Conservation (phyloP, 2,329 filamentous ascomycete species). For the Scopulariopsis brevicaulis region DNA sequence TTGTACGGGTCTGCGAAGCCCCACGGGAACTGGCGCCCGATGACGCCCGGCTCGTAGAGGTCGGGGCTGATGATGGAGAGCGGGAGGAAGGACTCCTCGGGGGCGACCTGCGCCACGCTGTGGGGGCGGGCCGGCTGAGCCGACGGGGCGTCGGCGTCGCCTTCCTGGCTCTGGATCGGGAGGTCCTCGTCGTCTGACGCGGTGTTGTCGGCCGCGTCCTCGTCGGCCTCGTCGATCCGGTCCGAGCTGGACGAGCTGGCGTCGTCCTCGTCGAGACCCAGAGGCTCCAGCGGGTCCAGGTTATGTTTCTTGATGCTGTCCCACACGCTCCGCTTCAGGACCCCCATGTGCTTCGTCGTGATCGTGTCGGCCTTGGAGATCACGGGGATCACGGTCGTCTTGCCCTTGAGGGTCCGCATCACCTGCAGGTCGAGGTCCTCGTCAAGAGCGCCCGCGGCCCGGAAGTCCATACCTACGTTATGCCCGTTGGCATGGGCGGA, state of each 20-base stretch:
- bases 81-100: slow-evolving; percentile 60
- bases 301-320: slow-evolving; percentile 75
- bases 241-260: slow-evolving; percentile 38
- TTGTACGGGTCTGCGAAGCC: slow-evolving; percentile 93
- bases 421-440: slow-evolving; percentile 87
- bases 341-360: slow-evolving; percentile 87
- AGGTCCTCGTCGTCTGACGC: slow-evolving; percentile 22
- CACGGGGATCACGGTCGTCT: slow-evolving; percentile 90
- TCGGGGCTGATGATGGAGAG: slow-evolving; percentile 93
- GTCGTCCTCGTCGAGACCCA: slow-evolving; percentile 71
- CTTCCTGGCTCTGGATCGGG: slow-evolving; percentile 21
- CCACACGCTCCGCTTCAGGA: slow-evolving; percentile 85
- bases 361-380: slow-evolving; percentile 96
- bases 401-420: slow-evolving; percentile 75
- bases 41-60: slow-evolving; percentile 66
- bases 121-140: slow-evolving; percentile 21
- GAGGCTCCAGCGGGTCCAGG: slow-evolving; percentile 76
- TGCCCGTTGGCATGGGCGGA: slow-evolving; percentile 37
- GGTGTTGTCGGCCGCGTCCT: slow-evolving; percentile 12
- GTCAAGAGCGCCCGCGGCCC: slow-evolving; percentile 60
- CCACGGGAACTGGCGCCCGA: slow-evolving; percentile 91
- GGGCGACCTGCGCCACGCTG: slow-evolving; percentile 32
- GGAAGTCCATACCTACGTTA: slow-evolving; percentile 23
- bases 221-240: slow-evolving; percentile 41
- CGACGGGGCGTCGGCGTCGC: slow-evolving; percentile 11